Evolutionary conservation across 805 yeast species (phyloP).

Genomic region (Candida maltosa): DNA sequence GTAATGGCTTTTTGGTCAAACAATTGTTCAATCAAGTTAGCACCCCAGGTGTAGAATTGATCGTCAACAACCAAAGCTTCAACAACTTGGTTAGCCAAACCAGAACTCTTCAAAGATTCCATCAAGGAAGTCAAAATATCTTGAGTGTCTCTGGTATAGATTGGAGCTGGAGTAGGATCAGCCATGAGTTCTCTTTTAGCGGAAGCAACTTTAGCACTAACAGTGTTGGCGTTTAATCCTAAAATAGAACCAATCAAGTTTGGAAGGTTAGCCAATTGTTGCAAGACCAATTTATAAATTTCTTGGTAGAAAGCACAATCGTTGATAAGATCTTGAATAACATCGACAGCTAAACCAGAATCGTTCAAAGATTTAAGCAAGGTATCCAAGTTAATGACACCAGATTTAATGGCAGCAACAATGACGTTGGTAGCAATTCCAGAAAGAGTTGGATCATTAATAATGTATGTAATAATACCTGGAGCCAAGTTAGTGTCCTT

Average conservation of each 20-base stretch:
- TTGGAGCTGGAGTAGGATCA: conserved; percentile 1
- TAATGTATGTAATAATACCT: conserved; percentile 27
- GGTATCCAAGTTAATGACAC: conserved; percentile 30
- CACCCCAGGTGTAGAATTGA: conserved; percentile 37
- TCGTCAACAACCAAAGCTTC: conserved; percentile 34
- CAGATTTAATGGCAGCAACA: conserved; percentile 26
- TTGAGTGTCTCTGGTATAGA: conserved; percentile 12
- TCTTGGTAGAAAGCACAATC: conserved; percentile 39
- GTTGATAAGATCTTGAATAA: conserved; percentile 31
- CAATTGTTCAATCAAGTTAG: conserved; percentile 28
- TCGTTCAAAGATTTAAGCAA: conserved; percentile 38
- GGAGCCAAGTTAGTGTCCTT: conserved; percentile 36
- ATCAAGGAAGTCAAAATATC: conserved; percentile 30
- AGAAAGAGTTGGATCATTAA: conserved; percentile 28
- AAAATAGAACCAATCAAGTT: conserved; percentile 19
- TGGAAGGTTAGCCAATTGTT: conserved; percentile 28
- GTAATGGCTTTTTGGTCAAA: conserved; percentile 26
- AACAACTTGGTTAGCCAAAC: conserved; percentile 38
- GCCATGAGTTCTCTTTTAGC: conserved; percentile 12
- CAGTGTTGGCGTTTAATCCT: conserved; percentile 20
- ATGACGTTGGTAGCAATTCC: conserved; percentile 26
- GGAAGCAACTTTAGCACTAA: conserved; percentile 3
- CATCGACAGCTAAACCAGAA: conserved; percentile 38
- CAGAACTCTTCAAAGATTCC: conserved; percentile 42
- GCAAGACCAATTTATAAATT: conserved; percentile 34